phyloP scores from a whole-genome alignment of 2,329 filamentous ascomycete species.

The Aspergillus aculeatus region DNA sequence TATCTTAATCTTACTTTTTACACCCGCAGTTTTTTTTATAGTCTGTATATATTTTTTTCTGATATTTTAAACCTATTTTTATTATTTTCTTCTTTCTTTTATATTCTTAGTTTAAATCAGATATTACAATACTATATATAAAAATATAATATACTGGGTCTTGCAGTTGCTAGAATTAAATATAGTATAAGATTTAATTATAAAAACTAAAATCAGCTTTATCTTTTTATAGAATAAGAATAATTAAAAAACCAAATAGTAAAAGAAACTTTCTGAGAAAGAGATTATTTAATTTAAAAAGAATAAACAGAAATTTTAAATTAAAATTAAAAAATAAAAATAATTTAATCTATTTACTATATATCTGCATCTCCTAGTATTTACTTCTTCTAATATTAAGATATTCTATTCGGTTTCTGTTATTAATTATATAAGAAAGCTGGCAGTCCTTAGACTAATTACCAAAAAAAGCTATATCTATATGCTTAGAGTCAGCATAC shows the following conservation, averaged over 20 bases:
- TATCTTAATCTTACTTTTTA: slow-evolving; percentile 46
- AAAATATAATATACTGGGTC: slow-evolving; percentile 59
- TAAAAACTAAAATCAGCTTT: slow-evolving; percentile 45
- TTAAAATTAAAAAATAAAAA: too few relatives aligned
- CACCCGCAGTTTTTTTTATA: slow-evolving; percentile 42
- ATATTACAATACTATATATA: slow-evolving; percentile 57
- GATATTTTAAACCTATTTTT: slow-evolving; percentile 16
- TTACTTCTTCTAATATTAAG: too few relatives aligned
- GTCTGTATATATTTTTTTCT: slow-evolving; percentile 28
- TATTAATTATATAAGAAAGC: too few relatives aligned
- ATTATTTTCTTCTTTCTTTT: slow-evolving; percentile 40
- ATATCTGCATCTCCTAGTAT: too few relatives aligned
- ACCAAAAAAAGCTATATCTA: too few relatives aligned
- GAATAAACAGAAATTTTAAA: too few relatives aligned
- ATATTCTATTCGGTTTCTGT: too few relatives aligned
- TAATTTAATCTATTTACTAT: too few relatives aligned
- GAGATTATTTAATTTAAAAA: too few relatives aligned
- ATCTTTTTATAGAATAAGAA: not conserved
- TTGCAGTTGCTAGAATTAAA: slow-evolving; percentile 48
- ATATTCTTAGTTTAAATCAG: slow-evolving; percentile 47
- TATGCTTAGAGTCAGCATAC: too few relatives aligned
- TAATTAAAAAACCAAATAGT: not conserved
- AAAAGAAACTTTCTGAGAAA: slow-evolving; percentile 3
- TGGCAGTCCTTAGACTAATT: too few relatives aligned
- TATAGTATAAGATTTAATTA: slow-evolving; percentile 53